These are phyloP conservation scores for Tausonia pullulans DNA, from an alignment of 1,284 basidiomycete species.

Conservation along the genomic window DNA sequence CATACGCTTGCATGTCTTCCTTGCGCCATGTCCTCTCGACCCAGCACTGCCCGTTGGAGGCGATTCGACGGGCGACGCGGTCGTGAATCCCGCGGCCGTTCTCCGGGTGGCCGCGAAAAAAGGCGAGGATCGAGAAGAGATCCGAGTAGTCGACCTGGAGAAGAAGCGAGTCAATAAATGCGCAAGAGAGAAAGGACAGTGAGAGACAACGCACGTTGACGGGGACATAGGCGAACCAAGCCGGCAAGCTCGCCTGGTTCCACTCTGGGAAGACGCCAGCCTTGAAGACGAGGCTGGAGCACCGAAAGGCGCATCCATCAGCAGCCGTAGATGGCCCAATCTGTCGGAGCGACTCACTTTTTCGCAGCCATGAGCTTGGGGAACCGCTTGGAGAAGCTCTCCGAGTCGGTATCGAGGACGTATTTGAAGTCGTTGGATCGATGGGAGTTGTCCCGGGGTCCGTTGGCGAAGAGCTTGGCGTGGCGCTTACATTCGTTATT, in stretches of 20 bases:
- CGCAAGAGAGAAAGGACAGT: not conserved
- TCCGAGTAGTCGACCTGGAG: slow-evolving; percentile 36
- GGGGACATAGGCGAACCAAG: slow-evolving; percentile 38
- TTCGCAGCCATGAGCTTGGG: slow-evolving; percentile 33
- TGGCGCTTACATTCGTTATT: slow-evolving; percentile 2
- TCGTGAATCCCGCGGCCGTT: slow-evolving; percentile 32
- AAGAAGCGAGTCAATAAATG: not conserved
- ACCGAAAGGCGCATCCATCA: not conserved
- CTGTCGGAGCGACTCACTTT: slow-evolving; percentile 25
- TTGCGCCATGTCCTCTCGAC: slow-evolving; percentile 27
- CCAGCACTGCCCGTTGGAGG: slow-evolving; percentile 38
- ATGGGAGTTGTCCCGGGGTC: slow-evolving; percentile 27
- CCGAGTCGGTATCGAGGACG: slow-evolving; percentile 36
- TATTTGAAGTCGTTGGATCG: slow-evolving; percentile 35
- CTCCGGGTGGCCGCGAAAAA: slow-evolving; percentile 34
- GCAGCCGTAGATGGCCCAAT: not conserved
- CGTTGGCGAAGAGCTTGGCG: not conserved
- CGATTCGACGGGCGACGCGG: slow-evolving; percentile 36
- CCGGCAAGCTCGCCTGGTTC: slow-evolving; percentile 34
- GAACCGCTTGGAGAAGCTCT: slow-evolving; percentile 37
- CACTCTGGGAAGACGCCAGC: slow-evolving; percentile 37
- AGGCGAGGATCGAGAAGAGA: slow-evolving; percentile 35
- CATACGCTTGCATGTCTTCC: slow-evolving; percentile 31
- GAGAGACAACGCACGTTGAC: slow-evolving; percentile 23
- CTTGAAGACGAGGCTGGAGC: slow-evolving; percentile 33